Evolutionary conservation across 2,329 filamentous ascomycete species (phyloP).

Genomic region (Paecilomyces fulvus): DNA sequence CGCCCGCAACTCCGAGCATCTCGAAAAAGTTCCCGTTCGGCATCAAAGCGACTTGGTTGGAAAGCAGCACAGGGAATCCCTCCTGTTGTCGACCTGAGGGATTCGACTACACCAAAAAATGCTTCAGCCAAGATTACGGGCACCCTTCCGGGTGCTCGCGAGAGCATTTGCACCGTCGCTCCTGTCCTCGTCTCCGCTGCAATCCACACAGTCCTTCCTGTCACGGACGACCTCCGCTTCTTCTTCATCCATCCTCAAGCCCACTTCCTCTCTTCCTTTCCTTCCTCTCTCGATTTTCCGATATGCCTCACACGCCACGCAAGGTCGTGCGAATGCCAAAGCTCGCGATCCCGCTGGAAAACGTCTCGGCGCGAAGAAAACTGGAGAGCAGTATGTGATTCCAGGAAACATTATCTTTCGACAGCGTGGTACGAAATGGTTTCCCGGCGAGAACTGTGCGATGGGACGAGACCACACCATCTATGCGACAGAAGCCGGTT

Average conservation of each 20-base stretch:
- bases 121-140: conserved; percentile 35
- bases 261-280: conserved; percentile 21
- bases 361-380: conserved; percentile 89
- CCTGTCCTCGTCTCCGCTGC: conserved; percentile 19
- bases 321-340: conserved; percentile 58
- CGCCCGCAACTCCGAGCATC: conserved; percentile 2
- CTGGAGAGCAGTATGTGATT: conserved; percentile 85
- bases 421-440: conserved; percentile 91
- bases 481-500: conserved; percentile 74
- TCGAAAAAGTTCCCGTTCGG: conserved; percentile 12
- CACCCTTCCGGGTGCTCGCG: conserved; percentile 31
- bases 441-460: conserved; percentile 86
- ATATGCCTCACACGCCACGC: conserved; percentile 56
- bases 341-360: conserved; percentile 66
- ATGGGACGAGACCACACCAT: conserved; percentile 97
- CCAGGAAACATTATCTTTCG: conserved; percentile 97
- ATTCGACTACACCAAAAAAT: conserved; percentile 16
- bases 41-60: not conserved
- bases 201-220: conserved; percentile 18
- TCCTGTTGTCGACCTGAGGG: not conserved
- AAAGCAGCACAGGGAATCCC: conserved; percentile 1
- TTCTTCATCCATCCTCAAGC: conserved; percentile 15
- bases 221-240: conserved; percentile 18
- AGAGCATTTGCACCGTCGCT: conserved; percentile 23
- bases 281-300: conserved; percentile 42